phyloP scores from a whole-genome alignment of 257 asterid species.

The Plantago elongata region DNA sequence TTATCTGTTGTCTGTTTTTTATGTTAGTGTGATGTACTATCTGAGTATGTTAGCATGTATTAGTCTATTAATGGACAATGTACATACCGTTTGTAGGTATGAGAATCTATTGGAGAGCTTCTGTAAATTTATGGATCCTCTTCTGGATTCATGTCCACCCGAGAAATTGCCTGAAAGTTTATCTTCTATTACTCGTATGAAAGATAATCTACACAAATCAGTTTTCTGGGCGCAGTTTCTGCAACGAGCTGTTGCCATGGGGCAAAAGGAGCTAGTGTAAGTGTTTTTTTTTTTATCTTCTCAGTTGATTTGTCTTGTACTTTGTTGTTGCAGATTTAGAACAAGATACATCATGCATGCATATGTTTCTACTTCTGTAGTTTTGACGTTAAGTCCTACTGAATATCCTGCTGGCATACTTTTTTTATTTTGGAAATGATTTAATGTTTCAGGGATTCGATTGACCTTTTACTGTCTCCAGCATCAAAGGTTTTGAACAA shows the following conservation, averaged over 20 bases:
- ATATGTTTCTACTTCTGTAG: background rate
- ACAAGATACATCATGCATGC: background rate
- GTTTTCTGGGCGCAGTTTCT: conserved; percentile 72
- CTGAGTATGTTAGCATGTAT: background rate
- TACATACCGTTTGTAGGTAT: conserved; percentile 42
- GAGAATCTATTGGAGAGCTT: conserved; percentile 66
- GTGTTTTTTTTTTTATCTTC: conserved; percentile 26
- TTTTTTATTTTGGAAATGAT: conserved; percentile 19
- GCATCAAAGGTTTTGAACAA: conserved; percentile 87
- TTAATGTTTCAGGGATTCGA: conserved; percentile 65
- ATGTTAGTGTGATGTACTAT: background rate
- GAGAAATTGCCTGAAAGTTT: conserved; percentile 50
- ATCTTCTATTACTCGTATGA: conserved; percentile 58
- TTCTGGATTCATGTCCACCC: conserved; percentile 78
- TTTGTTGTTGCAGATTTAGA: conserved; percentile 14
- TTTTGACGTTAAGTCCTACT: conserved; percentile 4
- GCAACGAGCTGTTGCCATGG: conserved; percentile 58
- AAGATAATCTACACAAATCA: conserved; percentile 57
- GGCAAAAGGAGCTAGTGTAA: conserved; percentile 85
- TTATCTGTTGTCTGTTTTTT: no score
- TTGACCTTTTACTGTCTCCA: conserved; percentile 84
- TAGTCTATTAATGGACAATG: background rate
- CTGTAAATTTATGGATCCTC: conserved; percentile 83
- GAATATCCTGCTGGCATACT: conserved; percentile 1
- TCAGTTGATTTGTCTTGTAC: conserved; percentile 5